Conservation (phyloP, 164 flowering plant species). For the Buxus sempervirens region DNA sequence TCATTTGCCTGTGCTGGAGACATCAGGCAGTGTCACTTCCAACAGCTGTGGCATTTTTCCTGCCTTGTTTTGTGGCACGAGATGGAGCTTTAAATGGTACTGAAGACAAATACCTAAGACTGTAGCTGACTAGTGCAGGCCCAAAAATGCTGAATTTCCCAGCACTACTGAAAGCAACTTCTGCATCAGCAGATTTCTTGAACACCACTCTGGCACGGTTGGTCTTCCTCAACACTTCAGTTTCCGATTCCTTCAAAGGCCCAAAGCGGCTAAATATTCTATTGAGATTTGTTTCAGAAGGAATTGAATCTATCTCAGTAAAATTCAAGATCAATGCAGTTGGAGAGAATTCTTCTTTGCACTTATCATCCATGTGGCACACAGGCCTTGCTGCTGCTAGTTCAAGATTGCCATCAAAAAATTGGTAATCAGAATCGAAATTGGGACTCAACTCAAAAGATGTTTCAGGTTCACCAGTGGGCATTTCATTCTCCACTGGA, state of each 20-base stretch:
- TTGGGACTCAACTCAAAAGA: slow-evolving; percentile 18
- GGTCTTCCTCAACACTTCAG: slow-evolving; percentile 56
- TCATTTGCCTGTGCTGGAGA: not conserved
- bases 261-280: slow-evolving; percentile 65
- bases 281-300: slow-evolving; percentile 50
- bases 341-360: slow-evolving; percentile 32
- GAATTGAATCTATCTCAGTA: slow-evolving; percentile 55
- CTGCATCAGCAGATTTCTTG: slow-evolving; percentile 62
- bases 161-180: slow-evolving; percentile 84
- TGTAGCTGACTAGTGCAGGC: slow-evolving; percentile 72
- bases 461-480: slow-evolving; percentile 3
- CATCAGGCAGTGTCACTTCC: slow-evolving; percentile 18
- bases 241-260: slow-evolving; percentile 55
- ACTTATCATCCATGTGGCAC: slow-evolving; percentile 15
- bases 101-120: slow-evolving; percentile 45
- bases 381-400: slow-evolving; percentile 23
- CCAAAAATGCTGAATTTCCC: slow-evolving; percentile 80
- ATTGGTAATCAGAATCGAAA: slow-evolving; percentile 21
- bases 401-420: slow-evolving; percentile 22
- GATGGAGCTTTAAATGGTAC: slow-evolving; percentile 28
- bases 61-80: slow-evolving; percentile 21
- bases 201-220: slow-evolving; percentile 73
- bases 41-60: slow-evolving; percentile 17
- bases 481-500: not conserved
- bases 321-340: slow-evolving; percentile 68